Evolutionary conservation across 1,284 basidiomycete genomes (phyloP).

Genomic region (Austropuccinia psidii): DNA sequence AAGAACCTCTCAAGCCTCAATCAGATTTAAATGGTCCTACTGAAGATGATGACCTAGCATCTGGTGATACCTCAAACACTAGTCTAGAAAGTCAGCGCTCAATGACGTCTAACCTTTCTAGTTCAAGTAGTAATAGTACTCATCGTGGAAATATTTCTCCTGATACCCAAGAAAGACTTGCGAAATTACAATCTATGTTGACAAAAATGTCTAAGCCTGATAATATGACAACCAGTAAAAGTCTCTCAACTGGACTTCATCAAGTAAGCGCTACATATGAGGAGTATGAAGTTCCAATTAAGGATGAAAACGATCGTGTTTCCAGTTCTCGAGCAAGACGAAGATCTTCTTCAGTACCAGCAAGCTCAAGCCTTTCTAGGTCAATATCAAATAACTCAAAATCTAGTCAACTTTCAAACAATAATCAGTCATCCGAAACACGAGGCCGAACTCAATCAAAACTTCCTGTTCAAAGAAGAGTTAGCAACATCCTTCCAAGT

Average conservation of each 20-base stretch:
- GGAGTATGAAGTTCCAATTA: conserved; percentile 31
- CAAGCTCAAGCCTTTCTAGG: background rate
- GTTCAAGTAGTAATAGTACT: background rate
- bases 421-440: too few relatives aligned
- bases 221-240: background rate
- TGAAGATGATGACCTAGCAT: conserved; percentile 22
- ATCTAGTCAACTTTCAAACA: too few relatives aligned
- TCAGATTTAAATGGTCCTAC: background rate
- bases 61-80: conserved; percentile 6
- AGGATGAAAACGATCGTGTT: background rate
- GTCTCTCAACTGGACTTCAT: background rate
- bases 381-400: too few relatives aligned
- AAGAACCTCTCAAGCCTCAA: background rate
- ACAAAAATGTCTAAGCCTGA: conserved; percentile 39
- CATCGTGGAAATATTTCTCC: conserved; percentile 29
- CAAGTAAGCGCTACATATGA: background rate
- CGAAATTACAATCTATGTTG: conserved; percentile 42
- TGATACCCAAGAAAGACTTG: conserved; percentile 40
- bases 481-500: conserved; percentile 19
- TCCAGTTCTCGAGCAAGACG: background rate
- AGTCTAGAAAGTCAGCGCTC: conserved; percentile 18
- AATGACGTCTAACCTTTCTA: background rate
- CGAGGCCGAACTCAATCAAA: background rate
- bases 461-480: background rate
- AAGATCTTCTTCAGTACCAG: conserved; percentile 18